Conservation (phyloP, 768 basidiomycete species). For the Termitomyces sp. region DNA sequence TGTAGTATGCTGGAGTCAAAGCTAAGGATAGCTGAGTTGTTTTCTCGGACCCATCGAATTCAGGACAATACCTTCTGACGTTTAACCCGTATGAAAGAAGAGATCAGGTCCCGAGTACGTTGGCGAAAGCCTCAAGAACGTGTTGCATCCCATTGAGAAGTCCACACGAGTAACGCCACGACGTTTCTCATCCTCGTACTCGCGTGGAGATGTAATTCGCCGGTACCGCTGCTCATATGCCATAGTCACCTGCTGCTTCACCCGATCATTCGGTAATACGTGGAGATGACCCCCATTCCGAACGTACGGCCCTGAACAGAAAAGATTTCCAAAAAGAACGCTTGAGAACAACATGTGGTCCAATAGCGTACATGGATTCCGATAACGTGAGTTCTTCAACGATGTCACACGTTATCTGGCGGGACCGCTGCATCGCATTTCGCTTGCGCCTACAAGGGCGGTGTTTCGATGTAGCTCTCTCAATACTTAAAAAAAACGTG, state of each 20-base stretch:
- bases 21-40: not conserved
- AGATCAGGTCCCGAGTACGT: conserved; percentile 25
- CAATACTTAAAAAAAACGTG: too few relatives aligned
- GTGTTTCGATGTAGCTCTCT: too few relatives aligned
- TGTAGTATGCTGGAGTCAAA: not conserved
- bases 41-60: not conserved
- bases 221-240: conserved; percentile 45
- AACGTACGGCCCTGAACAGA: not conserved
- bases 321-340: not conserved
- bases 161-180: conserved; percentile 55
- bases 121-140: conserved; percentile 40
- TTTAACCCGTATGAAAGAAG: conserved; percentile 17
- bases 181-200: conserved; percentile 38
- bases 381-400: not conserved
- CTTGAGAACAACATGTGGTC: not conserved
- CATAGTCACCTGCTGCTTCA: conserved; percentile 29
- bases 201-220: conserved; percentile 25
- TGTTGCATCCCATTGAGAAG: conserved; percentile 41
- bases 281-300: conserved; percentile 20
- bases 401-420: not conserved
- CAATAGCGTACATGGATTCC: not conserved
- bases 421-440: not conserved
- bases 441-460: not conserved
- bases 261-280: conserved; percentile 26
- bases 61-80: not conserved